These are phyloP conservation scores for Hypoxylon cercidicola DNA, from an alignment of 495 filamentous ascomycete species.

Conservation along the genomic window DNA sequence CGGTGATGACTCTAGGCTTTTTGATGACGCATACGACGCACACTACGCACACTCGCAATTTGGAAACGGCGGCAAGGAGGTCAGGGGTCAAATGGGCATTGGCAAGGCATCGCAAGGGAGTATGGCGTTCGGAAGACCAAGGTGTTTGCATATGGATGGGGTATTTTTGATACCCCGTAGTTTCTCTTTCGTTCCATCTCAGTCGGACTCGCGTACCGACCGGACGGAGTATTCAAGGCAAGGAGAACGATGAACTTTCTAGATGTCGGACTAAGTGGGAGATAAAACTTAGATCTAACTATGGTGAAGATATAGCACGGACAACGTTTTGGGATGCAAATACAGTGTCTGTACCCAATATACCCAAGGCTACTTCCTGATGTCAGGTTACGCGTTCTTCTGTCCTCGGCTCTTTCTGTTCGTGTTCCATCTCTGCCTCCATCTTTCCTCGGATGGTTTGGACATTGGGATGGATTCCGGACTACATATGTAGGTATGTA, in stretches of 20 bases:
- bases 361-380: no score
- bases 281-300: constrained; percentile 30
- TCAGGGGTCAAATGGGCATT: constrained; percentile 20
- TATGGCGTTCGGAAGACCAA: constrained; percentile 47
- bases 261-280: constrained; percentile 23
- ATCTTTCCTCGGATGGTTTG: no score
- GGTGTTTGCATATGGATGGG: constrained; percentile 36
- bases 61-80: constrained; percentile 37
- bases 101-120: constrained; percentile 45
- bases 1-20: constrained; percentile 16
- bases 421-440: no score
- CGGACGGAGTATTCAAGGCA: constrained; percentile 15
- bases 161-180: constrained; percentile 22
- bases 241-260: constrained; percentile 16
- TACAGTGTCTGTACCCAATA: no score
- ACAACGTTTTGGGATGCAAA: no score
- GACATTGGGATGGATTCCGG: no score
- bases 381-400: no score
- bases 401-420: no score
- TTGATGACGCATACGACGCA: constrained; percentile 34
- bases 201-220: constrained; percentile 19
- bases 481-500: no score
- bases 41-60: not conserved
- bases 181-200: constrained; percentile 26
- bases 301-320: constrained; percentile 3